Evolutionary conservation across 768 basidiomycete genomes (phyloP), one percentile per base, ranked within the genome.

Genomic region (Dentipellis sp.): DNA sequence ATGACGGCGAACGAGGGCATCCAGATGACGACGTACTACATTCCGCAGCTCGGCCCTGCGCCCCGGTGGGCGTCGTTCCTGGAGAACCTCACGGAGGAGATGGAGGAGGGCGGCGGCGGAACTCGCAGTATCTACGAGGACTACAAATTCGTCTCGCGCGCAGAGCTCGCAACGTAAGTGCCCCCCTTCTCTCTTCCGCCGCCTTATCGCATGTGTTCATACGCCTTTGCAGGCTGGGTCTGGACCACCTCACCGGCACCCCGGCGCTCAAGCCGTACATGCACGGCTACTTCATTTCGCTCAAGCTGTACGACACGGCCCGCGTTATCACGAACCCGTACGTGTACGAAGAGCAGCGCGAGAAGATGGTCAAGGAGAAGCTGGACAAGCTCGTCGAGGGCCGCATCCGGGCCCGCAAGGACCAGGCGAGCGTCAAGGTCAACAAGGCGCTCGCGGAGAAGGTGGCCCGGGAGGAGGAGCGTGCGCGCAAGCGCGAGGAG

Each of bases 211-310:
- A 22, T n/a, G 23, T 51, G 38, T 55, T 57, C 47, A 56, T 54
- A 47, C 23, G 16, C 46, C 22, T n/a, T 37, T 19, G 9, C 14
- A 95, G 93, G 37, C 83, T 99, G 59, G 91, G 94, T n/a, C 72
- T 99, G 67, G 89, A 94, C 62, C 92, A 95, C 68, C 90, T 99
- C 63, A 74, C 97, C 61, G 97, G 97, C 52, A 95, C 94, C 5
- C 85, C 93, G 19, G 84, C 89, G 16, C 89, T 98, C 77, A 95
- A 95, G 70, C 97, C 97, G 4, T 99, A 98, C 72, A 97, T 99
- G 95, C 97, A 99, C 70, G 97, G 97, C 45, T 98, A 94, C 81
- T 98, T 99, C 75, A 71, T 97, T 59, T 91, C 94, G 4, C 84
- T 98, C 71, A 91, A 93, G 65, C 81, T 98, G 5, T 98, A 98